These are phyloP conservation scores for Moesziomyces antarcticus DNA, from an alignment of 1,284 basidiomycete genomes.

Conservation along the genomic window DNA sequence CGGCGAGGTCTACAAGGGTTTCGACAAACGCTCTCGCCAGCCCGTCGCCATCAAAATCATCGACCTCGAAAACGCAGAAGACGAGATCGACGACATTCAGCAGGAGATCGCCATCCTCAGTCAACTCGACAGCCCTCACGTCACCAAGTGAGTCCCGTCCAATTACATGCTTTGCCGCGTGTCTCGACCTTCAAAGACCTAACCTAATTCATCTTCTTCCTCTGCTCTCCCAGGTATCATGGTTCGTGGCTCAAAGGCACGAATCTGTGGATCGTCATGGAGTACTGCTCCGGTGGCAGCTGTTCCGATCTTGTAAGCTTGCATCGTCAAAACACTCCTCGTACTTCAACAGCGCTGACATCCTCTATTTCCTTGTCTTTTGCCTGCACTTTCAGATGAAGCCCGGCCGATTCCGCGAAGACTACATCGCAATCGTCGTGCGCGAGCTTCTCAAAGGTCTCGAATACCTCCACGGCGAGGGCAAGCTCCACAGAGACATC, in stretches of 20 bases:
- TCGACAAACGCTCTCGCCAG: conserved; percentile 54
- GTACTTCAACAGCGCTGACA: conserved; percentile 1
- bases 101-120: conserved; percentile 98
- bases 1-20: conserved; percentile 66
- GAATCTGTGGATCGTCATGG: conserved; percentile 99
- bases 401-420: conserved; percentile 94
- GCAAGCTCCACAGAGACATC: conserved; percentile 97
- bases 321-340: conserved; percentile 1
- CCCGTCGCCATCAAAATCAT: conserved; percentile 87
- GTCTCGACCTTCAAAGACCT: background rate
- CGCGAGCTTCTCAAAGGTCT: conserved; percentile 90
- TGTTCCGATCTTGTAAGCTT: conserved; percentile 71
- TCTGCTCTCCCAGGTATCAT: conserved; percentile 78
- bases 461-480: conserved; percentile 94
- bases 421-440: conserved; percentile 97
- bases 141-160: conserved; percentile 77
- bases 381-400: conserved; percentile 79
- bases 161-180: background rate
- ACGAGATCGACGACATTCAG: conserved; percentile 99
- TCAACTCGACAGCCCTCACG: conserved; percentile 94
- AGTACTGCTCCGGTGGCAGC: conserved; percentile 77
- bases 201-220: background rate
- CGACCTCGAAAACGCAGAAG: conserved; percentile 96
- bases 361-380: conserved; percentile 3
- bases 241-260: conserved; percentile 92